Evolutionary conservation across 805 yeast species (phyloP).

Genomic region (Lachancea meyersii): DNA sequence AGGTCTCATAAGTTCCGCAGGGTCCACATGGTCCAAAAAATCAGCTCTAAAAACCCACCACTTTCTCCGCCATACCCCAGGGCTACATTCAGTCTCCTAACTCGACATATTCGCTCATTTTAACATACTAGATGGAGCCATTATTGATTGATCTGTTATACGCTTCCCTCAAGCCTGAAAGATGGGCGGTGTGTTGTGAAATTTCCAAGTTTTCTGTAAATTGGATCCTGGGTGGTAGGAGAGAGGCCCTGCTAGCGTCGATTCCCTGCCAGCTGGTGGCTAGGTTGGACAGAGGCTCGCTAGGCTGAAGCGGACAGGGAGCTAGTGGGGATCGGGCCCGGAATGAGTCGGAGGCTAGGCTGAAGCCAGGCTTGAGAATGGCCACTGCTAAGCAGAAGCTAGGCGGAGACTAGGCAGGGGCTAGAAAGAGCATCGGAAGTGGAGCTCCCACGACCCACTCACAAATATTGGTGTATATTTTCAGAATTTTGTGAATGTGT

Average conservation of each 20-base stretch:
- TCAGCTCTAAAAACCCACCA: too few species aligned
- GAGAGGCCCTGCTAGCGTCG: background rate
- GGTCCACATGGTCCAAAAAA: too few species aligned
- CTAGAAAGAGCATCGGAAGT: background rate
- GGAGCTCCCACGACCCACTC: background rate
- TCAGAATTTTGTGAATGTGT: background rate
- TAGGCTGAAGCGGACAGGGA: background rate
- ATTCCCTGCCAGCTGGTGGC: background rate
- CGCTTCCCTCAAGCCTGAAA: slow-evolving; percentile 5
- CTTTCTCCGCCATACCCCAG: too few species aligned
- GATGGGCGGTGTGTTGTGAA: slow-evolving; percentile 1
- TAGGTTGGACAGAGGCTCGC: background rate
- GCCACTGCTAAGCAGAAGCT: background rate
- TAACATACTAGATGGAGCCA: slow-evolving; percentile 45
- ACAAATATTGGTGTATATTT: background rate
- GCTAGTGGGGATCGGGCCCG: background rate
- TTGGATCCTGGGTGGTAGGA: slow-evolving; percentile 1
- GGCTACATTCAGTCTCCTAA: too few species aligned
- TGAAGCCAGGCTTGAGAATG: background rate
- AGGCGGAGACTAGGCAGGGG: background rate
- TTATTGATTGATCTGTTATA: slow-evolving; percentile 25
- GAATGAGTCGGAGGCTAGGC: background rate
- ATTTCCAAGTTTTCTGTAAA: slow-evolving; percentile 7
- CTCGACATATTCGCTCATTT: too few species aligned
- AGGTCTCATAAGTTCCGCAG: too few species aligned